Evolutionary conservation across 202 grass and related monocot species (phyloP).

Genomic region (Panicum hallii): DNA sequence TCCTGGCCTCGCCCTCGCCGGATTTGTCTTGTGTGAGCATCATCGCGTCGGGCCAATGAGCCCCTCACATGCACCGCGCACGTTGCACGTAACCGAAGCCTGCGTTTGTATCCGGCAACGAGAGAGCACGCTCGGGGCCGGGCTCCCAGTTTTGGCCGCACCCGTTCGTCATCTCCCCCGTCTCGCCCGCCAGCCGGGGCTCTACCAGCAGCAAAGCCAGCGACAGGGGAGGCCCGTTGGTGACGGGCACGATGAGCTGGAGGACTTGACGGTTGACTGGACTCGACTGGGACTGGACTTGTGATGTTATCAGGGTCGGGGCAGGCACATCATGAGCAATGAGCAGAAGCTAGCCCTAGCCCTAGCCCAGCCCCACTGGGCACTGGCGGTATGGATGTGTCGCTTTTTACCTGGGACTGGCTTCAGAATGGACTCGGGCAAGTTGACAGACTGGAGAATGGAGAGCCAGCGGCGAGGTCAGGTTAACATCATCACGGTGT

Average conservation of each 20-base stretch:
- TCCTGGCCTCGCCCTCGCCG: background rate
- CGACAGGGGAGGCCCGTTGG: background rate
- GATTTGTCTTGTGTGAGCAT: slow-evolving; percentile 19
- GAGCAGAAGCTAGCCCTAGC: background rate
- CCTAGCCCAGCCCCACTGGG: background rate
- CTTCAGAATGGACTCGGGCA: slow-evolving; percentile 20
- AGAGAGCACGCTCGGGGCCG: background rate
- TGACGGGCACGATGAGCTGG: slow-evolving; percentile 1
- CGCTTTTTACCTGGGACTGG: slow-evolving; percentile 37
- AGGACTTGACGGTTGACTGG: background rate
- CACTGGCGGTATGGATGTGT: background rate
- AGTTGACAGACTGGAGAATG: background rate
- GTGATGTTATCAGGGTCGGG: slow-evolving; percentile 27
- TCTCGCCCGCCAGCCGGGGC: background rate
- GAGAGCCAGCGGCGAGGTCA: slow-evolving; percentile 7
- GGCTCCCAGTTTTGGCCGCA: slow-evolving; percentile 4
- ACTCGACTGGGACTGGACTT: slow-evolving; percentile 24
- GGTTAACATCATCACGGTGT: slow-evolving; percentile 23
- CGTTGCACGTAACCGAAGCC: background rate
- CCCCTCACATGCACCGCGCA: slow-evolving; percentile 8
- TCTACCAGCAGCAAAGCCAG: too few species aligned
- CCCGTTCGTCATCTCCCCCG: background rate
- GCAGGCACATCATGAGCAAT: slow-evolving; percentile 37
- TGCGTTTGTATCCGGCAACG: slow-evolving; percentile 8
- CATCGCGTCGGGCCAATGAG: background rate